Evolutionary conservation across 2,329 filamentous ascomycete species (phyloP).

Genomic region (Immersiporthe knoxdaviesiana): DNA sequence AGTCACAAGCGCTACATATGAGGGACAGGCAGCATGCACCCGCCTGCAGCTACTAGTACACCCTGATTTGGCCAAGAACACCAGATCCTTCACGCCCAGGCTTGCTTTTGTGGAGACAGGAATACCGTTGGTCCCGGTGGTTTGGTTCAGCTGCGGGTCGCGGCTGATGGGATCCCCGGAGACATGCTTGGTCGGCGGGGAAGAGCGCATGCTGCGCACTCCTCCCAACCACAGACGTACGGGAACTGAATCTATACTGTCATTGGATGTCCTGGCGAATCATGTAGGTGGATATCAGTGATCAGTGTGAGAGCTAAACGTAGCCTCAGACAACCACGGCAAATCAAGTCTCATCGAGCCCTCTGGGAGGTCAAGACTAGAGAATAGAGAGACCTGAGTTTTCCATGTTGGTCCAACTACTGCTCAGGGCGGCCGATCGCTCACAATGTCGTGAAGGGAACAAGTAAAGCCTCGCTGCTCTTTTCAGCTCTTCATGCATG

Average conservation of each 20-base stretch:
- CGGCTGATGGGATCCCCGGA: background rate
- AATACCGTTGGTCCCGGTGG: background rate
- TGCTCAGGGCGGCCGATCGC: too few species aligned
- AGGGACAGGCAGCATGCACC: background rate
- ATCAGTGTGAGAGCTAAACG: background rate
- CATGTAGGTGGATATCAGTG: background rate
- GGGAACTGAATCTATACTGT: background rate
- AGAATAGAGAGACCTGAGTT: background rate
- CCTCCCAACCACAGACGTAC: background rate
- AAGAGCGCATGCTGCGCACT: background rate
- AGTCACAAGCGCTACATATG: too few species aligned
- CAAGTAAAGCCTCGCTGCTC: background rate
- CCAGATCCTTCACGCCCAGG: background rate
- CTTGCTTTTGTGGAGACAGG: background rate
- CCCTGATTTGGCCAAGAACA: background rate
- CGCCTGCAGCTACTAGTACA: background rate
- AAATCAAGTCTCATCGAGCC: background rate
- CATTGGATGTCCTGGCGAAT: background rate
- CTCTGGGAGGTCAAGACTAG: background rate
- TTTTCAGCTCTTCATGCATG: too few species aligned
- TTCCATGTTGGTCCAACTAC: background rate
- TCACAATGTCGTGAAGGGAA: background rate
- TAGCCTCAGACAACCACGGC: background rate
- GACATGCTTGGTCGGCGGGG: background rate
- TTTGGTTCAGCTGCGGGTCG: background rate